These are phyloP conservation scores for Dothideomycetes sp. DNA, from an alignment of 2,329 filamentous ascomycete species.

Conservation along the genomic window DNA sequence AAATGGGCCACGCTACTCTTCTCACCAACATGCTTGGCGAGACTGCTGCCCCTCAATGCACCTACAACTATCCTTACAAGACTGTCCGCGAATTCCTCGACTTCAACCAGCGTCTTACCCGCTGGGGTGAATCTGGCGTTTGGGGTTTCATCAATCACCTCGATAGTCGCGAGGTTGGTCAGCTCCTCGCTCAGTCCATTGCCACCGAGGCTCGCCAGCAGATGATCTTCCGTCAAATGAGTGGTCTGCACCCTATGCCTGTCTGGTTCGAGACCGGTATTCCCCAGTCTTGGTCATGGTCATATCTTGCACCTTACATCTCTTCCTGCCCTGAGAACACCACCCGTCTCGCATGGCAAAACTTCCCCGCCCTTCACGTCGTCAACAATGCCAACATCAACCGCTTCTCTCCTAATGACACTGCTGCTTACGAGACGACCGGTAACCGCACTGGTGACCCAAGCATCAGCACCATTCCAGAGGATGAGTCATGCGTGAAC, in stretches of 20 bases:
- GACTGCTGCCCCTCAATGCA: slow-evolving; percentile 60
- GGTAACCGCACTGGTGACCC: slow-evolving; percentile 49
- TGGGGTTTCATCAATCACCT: slow-evolving; percentile 73
- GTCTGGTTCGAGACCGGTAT: slow-evolving; percentile 73
- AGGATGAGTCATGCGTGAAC: slow-evolving; percentile 46
- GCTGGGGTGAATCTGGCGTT: slow-evolving; percentile 67
- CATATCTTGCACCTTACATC: slow-evolving; percentile 70
- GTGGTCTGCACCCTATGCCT: slow-evolving; percentile 69
- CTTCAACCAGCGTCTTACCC: slow-evolving; percentile 77
- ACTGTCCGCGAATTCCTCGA: slow-evolving; percentile 70
- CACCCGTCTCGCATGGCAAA: slow-evolving; percentile 72
- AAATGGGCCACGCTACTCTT: slow-evolving; percentile 66
- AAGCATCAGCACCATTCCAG: slow-evolving; percentile 34
- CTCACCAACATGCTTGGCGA: slow-evolving; percentile 67
- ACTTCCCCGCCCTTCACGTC: slow-evolving; percentile 63
- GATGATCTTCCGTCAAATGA: slow-evolving; percentile 73
- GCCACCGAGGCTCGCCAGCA: slow-evolving; percentile 73
- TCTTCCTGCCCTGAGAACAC: slow-evolving; percentile 61
- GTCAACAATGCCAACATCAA: slow-evolving; percentile 69
- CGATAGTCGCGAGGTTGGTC: slow-evolving; percentile 62
- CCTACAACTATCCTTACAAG: slow-evolving; percentile 69
- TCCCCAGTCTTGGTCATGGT: slow-evolving; percentile 84
- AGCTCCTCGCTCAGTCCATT: slow-evolving; percentile 65
- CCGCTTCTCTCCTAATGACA: slow-evolving; percentile 51
- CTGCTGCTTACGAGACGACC: slow-evolving; percentile 51